Evolutionary conservation across 768 basidiomycete genomes (phyloP), one percentile per base, ranked within the genome.

Genomic region (Boletus pseudo-olivaceus): DNA sequence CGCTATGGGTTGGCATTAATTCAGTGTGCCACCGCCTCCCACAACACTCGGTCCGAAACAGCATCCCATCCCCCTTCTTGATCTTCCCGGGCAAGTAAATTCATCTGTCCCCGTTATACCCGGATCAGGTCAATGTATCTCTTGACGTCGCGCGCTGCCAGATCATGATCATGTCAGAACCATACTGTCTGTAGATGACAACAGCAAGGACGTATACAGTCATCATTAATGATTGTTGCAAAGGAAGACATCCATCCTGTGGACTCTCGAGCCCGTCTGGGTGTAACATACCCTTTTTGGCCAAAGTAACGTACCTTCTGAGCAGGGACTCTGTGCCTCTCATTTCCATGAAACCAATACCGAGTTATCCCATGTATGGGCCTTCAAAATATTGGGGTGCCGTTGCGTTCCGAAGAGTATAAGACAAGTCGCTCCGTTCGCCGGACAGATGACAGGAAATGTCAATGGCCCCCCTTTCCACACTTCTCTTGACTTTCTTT

Each of bases 261-360:
- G 53, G 23, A 34, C 27, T 41, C 47, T 49, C 33, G 35, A n/a
- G 30, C 51, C 33, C 34, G n/a, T 38, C 32, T 30, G 27, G 29
- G 53, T 19, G 7, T 20, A 14, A 30, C 35, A 46, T 42, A 17
- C 48, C 45, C 37, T 17, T 54, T 54, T 43, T 33, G 15, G 49
- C 9, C 27, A 47, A 51, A 26, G 29, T 19, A 29, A 44, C 46
- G 32, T 49, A 47, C 9, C 23, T 34, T 42, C 37, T 55, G 42
- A 15, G 9, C 38, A 53, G 51, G 51, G 23, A 26, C n/a, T 53
- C 58, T 43, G 44, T 44, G 37, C 33, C 39, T 44, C 49, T 56
- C 49, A 55, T 60, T 32, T 47, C 50, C 27, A 34, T 41, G 55
- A 52, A 57, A 58, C 51, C 48, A 55, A 54, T 19, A 30, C 35